A percentile compares a stretch with the other conserved stretches of the same genome.
phyloP scores from a whole-genome alignment of 257 asterid species.

The Haberlea rhodopensis region DNA sequence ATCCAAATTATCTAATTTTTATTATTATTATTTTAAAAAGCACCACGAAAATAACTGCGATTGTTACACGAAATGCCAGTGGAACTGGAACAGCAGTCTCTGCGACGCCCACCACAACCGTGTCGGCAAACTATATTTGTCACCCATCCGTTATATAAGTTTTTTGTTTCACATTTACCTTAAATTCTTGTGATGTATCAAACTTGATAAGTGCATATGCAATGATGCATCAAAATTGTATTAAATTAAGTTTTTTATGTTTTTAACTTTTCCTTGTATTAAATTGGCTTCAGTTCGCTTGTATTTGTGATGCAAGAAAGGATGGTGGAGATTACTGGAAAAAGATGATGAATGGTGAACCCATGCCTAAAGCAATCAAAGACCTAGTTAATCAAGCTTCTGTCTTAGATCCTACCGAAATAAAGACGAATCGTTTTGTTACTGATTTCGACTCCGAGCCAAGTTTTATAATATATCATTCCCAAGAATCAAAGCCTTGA shows the following conservation, averaged over 20 bases:
- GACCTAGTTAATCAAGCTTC: slow-evolving; percentile 27
- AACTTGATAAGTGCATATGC: too few relatives aligned
- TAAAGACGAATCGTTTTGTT: slow-evolving; percentile 27
- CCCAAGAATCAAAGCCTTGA: slow-evolving; percentile 15
- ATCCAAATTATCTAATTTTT: too few relatives aligned
- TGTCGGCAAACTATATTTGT: too few relatives aligned
- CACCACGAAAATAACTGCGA: too few relatives aligned
- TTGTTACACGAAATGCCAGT: too few relatives aligned
- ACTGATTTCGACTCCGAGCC: slow-evolving; percentile 40
- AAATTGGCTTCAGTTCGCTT: slow-evolving; percentile 30
- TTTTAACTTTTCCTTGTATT: background rate
- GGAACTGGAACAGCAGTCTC: too few relatives aligned
- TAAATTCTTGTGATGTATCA: too few relatives aligned
- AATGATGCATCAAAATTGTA: background rate
- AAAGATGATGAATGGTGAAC: slow-evolving; percentile 33
- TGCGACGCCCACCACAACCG: too few relatives aligned
- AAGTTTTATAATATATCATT: slow-evolving; percentile 44
- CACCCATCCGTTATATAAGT: too few relatives aligned
- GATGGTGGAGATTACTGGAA: slow-evolving; percentile 44
- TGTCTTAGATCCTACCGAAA: too few relatives aligned
- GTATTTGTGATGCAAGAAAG: slow-evolving; percentile 25
- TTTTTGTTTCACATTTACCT: too few relatives aligned
- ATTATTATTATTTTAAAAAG: too few relatives aligned
- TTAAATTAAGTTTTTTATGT: background rate
- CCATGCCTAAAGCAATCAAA: slow-evolving; percentile 47